Conservation (phyloP, 345 rosid species). For the Dipteronia sinensis region DNA sequence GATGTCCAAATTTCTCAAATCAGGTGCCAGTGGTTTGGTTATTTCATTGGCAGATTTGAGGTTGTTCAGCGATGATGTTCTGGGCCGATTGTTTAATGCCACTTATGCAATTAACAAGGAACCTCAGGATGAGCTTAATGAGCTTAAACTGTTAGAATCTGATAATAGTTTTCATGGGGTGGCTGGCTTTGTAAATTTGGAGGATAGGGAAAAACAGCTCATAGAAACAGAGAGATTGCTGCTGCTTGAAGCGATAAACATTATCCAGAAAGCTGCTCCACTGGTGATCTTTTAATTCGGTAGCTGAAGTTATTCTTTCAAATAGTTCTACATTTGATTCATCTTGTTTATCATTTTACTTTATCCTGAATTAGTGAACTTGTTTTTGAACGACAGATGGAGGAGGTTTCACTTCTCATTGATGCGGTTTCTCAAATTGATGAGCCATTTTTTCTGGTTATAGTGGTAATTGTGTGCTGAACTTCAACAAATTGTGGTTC, state of each 20-base stretch:
- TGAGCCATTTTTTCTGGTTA: conserved; percentile 94
- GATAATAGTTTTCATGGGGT: conserved; percentile 31
- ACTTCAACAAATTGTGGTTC: conserved; percentile 97
- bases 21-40: conserved; percentile 83
- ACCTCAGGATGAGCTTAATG: conserved; percentile 28
- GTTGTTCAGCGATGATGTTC: conserved; percentile 49
- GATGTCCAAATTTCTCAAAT: conserved; percentile 38
- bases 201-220: conserved; percentile 69
- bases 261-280: conserved; percentile 83
- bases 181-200: conserved; percentile 62
- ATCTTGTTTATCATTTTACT: conserved; percentile 21
- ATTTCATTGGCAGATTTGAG: conserved; percentile 69
- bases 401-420: conserved; percentile 88
- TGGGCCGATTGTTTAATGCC: conserved; percentile 47
- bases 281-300: conserved; percentile 82
- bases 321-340: conserved; percentile 26
- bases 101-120: conserved; percentile 26
- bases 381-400: conserved; percentile 66
- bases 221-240: conserved; percentile 68
- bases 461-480: conserved; percentile 99
- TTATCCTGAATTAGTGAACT: conserved; percentile 37
- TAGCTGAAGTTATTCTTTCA: conserved; percentile 44
- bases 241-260: conserved; percentile 60
- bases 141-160: conserved; percentile 24
- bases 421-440: conserved; percentile 90